Base-by-base conservation (phyloP, 345 rosid species). In the Diplotaxis tenuifolia region DNA sequence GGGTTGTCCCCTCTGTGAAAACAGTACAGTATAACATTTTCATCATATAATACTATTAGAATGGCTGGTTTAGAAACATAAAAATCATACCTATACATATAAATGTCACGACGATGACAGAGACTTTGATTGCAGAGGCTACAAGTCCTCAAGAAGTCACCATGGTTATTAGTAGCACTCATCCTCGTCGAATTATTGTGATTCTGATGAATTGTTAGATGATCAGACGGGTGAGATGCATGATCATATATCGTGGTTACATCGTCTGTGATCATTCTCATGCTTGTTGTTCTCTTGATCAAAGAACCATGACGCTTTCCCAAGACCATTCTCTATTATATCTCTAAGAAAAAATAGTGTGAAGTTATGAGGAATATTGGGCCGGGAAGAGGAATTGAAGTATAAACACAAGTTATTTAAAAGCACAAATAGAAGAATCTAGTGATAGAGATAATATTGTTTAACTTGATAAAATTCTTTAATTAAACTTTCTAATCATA, bases 271-370 rank as follows among this genome's bases (percentile, higher is more conserved):
- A 87, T 82, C 56, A 84, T 84, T 6, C 75, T 76, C 96, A 87
- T 82, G 84, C 96, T 91, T 14, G 91, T 78, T 8, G 97, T 89
- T 70, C 96, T 83, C 78, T 76, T 83, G 49, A 91, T 86, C 28
- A 84, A 73, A 54, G 81, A 83, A 11, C 89, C 84, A 62, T 85
- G 84, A 25, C 89, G 85, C 77, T 86, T 91, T 20, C 91, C 96
- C 0, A 84, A 83, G 42, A 84, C 79, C 97, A 91, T 87, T 40
- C 2, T 80, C 72, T 14, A 14, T 85, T 40, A 8, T 29, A 10
- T 23, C 62, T 63, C 40, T 45, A 34, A 28, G 62, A 66, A 53
- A 21, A 62, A 68, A 53, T 18, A 53, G 62, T 55, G 47, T 9
- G 34, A 36, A 73, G 74, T n/a, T n/a, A n/a, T 36, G 75, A 21